Base-by-base conservation (phyloP, 805 yeast genomes). In the Myxozyma sirexii region DNA sequence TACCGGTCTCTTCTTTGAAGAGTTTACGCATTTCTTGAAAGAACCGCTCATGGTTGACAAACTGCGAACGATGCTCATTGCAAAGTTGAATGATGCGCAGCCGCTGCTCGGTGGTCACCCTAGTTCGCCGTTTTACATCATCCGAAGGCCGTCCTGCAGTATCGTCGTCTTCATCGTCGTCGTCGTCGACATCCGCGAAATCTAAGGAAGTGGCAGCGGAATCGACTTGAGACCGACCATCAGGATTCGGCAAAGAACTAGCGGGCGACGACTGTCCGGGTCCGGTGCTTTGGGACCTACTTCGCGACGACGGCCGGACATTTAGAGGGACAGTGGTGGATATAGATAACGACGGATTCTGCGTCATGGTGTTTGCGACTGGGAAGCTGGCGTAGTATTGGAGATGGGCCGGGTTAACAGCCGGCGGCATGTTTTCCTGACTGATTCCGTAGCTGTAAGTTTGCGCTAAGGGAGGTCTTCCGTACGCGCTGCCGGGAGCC, bases 21-120 rank as follows among this genome's bases (percentile, higher is more conserved):
- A 41, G 45, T 19, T 21, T 19, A 2, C 45, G 26, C 45, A 41
- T 41, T 41, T 41, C 45, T 10, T 41, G 45, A n/a, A 41, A 41
- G 27, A 41, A 41, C 13, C 45, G 45, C 45, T 41, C 45, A 21
- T 41, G 27, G 27, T 41, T 41, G 27, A 41, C 29, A 21, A 41
- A 41, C 26, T 23, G 45, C 15, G 45, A 19, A 2, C 21, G 45
- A 21, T 41, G 45, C 6, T 19, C 45, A 27, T 41, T 41, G 27
- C 45, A 41, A 21, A 41, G 45, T 27, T 41, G 45, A 15, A 41
- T 27, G 26, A 41, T 41, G 45, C 27, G 45, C 45, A 41, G 45
- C 5, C 45, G 45, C 27, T 41, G 45, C 27, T 41, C 45, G 3
- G 45, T 27, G 7, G 45, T 41, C 15, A 41, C 45, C 13, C 45